phyloP scores from a whole-genome alignment of 352 stramenopile genomes.

The Phytophthora vignae region DNA sequence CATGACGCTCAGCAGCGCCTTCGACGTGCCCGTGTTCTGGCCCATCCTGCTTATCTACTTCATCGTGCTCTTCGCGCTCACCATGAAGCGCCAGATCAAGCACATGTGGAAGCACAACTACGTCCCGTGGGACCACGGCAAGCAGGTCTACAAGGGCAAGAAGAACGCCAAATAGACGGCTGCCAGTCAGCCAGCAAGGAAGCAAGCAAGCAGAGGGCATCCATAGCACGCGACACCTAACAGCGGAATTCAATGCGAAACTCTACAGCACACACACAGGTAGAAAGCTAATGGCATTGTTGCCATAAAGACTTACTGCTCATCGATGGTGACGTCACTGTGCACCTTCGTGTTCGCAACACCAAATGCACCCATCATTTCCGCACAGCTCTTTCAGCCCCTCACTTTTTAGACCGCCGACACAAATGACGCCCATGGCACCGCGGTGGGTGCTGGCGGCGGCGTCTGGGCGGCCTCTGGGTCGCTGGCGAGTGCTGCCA shows the following conservation, averaged over 20 bases:
- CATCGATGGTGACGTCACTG: slow-evolving; percentile 16
- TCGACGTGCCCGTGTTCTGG: slow-evolving; percentile 99
- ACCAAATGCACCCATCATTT: slow-evolving; percentile 12
- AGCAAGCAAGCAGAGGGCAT: background rate
- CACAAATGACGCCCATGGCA: slow-evolving; percentile 12
- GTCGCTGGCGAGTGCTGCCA: slow-evolving; percentile 1
- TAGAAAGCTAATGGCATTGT: background rate
- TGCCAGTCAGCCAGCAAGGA: slow-evolving; percentile 12
- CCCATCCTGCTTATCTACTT: slow-evolving; percentile 99
- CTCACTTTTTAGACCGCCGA: slow-evolving; percentile 14
- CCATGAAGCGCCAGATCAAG: slow-evolving; percentile 99
- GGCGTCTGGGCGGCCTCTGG: slow-evolving; percentile 7
- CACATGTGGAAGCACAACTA: slow-evolving; percentile 99
- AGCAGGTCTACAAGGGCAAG: slow-evolving; percentile 95
- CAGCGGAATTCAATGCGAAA: background rate
- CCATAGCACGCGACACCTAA: slow-evolving; percentile 1
- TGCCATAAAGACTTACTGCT: background rate
- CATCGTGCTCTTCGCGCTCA: slow-evolving; percentile 98
- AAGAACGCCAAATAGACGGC: slow-evolving; percentile 82
- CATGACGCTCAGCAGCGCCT: slow-evolving; percentile 99
- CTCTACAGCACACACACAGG: background rate
- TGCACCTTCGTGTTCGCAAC: slow-evolving; percentile 12
- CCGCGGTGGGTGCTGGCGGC: slow-evolving; percentile 21
- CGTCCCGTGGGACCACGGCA: slow-evolving; percentile 96
- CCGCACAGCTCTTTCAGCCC: slow-evolving; percentile 4